Evolutionary conservation across 2,329 filamentous ascomycete genomes (phyloP), one percentile per base, ranked within the genome.

Genomic region (Penicillium sp.): DNA sequence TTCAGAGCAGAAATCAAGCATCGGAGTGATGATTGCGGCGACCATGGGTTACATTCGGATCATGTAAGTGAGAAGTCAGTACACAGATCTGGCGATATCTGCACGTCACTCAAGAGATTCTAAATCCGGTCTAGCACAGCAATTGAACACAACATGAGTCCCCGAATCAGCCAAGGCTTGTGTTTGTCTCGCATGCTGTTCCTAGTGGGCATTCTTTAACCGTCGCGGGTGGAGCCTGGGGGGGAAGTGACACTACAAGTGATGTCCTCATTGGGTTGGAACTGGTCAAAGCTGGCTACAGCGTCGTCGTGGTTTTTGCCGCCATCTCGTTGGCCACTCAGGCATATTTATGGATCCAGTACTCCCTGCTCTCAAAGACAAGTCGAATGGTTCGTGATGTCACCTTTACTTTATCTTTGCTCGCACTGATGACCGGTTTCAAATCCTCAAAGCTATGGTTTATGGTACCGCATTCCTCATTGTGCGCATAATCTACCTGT

Each of bases 1-100:
- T 41, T 41, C 37, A 41, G 37, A 41, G 19, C 37, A 41, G 19
- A 21, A 41, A 13, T 10, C 37, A 41, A 41, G 37, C 16, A 60
- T 29, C 1, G 64, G 65, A 1, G 57, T 68, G 6, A 53, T 55
- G 21, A 49, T 67, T 10, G 65, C 61, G 9, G 47, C 65, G 16
- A 68, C 66, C 8, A 49, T 68, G 24, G 66, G 64, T 7, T 57
- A 64, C 3, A 50, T 68, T 26, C 61, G 63, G 24, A 63, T 67
- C 29, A 64, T 66, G 64, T 66, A 55, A 57, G 62, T 59, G 16
- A 10, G 4, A 22, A 16, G 29, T 11, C 10, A 31, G 29, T 10
- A 31, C 29, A 31, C 5, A 31, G 26, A 0, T 13, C 10, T 31
- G 26, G 26, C 9, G 26, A 31, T 31, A 13, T 13, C 29, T 2